Base-by-base conservation (phyloP, 2,329 filamentous ascomycete species). In the Colletotrichum chrysophilum region DNA sequence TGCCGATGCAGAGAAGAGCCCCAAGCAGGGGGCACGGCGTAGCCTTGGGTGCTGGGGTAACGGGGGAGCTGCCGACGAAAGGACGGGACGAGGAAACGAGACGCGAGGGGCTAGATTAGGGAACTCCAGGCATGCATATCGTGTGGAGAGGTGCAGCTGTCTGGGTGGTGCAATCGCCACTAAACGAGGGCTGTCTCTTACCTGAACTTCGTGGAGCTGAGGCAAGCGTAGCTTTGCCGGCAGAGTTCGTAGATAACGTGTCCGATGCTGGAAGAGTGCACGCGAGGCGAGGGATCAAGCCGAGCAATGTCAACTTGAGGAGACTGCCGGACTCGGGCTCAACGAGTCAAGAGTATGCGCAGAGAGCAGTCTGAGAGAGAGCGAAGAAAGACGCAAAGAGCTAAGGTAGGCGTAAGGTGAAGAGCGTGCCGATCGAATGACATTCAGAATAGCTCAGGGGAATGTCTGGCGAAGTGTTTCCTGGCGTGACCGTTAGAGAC, bases 1-100 rank as follows among this genome's bases (percentile, higher is more conserved):
- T 77, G 62, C 76, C 24, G 66, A 77, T 70, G 62, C 52, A 77
- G 74, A 76, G 76, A 76, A 77, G 76, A 74, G 74, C 58, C 76
- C 73, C 69, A 76, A 66, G 65, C 76, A 77, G 74, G 70, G 76
- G 66, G 34, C 4, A 69, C 61, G 62, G 43, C 61, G 67, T 74
- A 70, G 76, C 66, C 48, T 69, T 58, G 75, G 38, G 66, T 52
- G 60, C 74, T 48, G 62, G 74, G 55, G 66, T 76, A 36, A 61
- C 56, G 48, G 69, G 66, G 70, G 65, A 77, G 61, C 66, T 74
- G 66, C 74, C 74, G 62, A 76, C 62, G 58, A 77, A 52, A 76
- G 68, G 66, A 71, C 71, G 43, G 67, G 70, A 76, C 66, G 72
- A 74, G 65, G 72, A 32, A 65, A 68, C 74, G 58, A 75, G 64